Conservation (phyloP, 2,329 filamentous ascomycete species). For the Nemania bipapillata region DNA sequence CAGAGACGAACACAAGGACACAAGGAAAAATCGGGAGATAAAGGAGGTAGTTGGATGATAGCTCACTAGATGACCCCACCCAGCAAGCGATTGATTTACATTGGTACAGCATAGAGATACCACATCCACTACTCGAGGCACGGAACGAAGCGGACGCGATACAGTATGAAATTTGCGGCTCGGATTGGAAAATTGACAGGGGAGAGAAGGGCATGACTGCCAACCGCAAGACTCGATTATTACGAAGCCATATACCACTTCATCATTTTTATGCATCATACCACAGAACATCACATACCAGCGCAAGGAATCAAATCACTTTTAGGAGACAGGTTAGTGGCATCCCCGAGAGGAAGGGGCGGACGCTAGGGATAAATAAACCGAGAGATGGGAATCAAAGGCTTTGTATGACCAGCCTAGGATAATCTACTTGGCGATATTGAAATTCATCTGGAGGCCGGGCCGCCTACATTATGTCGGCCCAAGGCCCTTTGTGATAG, state of each 20-base stretch:
- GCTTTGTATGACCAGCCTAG: neutral
- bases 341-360: neutral
- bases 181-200: conserved; percentile 12
- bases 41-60: conserved; percentile 11
- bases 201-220: neutral
- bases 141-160: neutral
- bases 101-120: conserved; percentile 29
- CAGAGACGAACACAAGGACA: conserved; percentile 3
- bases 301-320: neutral
- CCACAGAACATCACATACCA: conserved; percentile 1
- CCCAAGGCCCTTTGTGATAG: neutral
- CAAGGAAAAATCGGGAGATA: conserved; percentile 1
- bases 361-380: neutral
- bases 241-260: conserved; percentile 9
- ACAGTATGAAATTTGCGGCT: conserved; percentile 1
- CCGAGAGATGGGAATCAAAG: neutral
- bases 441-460: neutral
- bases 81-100: conserved; percentile 23
- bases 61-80: neutral
- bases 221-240: neutral
- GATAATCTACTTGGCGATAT: neutral
- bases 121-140: conserved; percentile 16
- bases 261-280: conserved; percentile 10
- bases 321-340: conserved; percentile 3
- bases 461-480: neutral